Evolutionary conservation across 176 grass and related monocot genomes (phyloP).

Genomic region (Puya raimondii): DNA sequence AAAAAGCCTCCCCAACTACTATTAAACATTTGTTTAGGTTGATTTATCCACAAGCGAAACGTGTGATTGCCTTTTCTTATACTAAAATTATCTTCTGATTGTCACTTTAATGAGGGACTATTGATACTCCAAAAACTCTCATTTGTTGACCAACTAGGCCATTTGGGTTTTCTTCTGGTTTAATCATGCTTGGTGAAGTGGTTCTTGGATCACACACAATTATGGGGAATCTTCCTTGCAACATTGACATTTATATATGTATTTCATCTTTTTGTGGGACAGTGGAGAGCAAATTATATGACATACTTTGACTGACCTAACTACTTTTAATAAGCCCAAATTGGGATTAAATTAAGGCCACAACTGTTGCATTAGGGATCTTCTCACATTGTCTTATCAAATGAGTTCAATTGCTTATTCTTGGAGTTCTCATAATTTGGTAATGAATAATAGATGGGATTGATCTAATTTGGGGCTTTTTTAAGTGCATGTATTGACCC

Average conservation of each 20-base stretch:
- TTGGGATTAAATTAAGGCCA: neutral
- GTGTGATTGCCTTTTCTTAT: slow-evolving; percentile 3
- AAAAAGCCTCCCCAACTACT: neutral
- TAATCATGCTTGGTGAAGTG: slow-evolving; percentile 25
- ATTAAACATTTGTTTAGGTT: neutral
- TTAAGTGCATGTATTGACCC: slow-evolving; percentile 1
- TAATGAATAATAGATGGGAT: slow-evolving; percentile 6
- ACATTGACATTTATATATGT: slow-evolving; percentile 7
- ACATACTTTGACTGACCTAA: neutral
- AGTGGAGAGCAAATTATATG: neutral
- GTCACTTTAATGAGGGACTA: slow-evolving; percentile 11
- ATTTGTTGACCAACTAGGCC: slow-evolving; percentile 16
- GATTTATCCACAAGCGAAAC: neutral
- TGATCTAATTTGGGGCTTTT: slow-evolving; percentile 8
- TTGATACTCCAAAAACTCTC: slow-evolving; percentile 6
- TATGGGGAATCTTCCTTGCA: slow-evolving; percentile 29
- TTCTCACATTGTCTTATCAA: neutral
- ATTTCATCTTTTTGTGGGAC: slow-evolving; percentile 7
- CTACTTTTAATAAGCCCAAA: neutral
- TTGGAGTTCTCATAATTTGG: slow-evolving; percentile 13
- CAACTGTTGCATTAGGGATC: slow-evolving; percentile 1
- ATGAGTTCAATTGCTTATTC: neutral
- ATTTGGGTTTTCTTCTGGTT: slow-evolving; percentile 21
- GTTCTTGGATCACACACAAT: slow-evolving; percentile 27
- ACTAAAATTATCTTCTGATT: slow-evolving; percentile 12